Percentiles rank a stretch among this genome's conserved stretches.
These are phyloP conservation scores for Dittrichia graveolens DNA, from an alignment of 129 eudicot species.

Conservation along the genomic window DNA sequence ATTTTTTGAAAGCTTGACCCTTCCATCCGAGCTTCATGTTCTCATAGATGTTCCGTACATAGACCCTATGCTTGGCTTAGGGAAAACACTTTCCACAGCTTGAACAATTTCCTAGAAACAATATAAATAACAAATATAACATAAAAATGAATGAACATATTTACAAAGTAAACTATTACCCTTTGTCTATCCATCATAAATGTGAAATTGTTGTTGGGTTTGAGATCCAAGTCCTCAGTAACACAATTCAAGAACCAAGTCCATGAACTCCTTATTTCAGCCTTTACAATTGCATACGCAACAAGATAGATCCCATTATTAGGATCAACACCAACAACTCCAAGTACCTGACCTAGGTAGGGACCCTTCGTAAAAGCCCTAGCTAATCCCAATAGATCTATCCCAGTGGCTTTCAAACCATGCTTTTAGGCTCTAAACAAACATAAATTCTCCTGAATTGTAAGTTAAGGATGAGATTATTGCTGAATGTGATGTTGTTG, in stretches of 20 bases:
- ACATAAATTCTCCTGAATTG: conserved; percentile 2
- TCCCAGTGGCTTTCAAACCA: neutral
- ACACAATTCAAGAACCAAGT: neutral
- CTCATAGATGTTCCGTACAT: neutral
- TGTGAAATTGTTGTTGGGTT: neutral
- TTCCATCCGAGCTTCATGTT: neutral
- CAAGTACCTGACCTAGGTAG: neutral
- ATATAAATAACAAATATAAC: neutral
- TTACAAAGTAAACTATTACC: neutral
- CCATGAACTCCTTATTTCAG: neutral
- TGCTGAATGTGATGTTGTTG: no score
- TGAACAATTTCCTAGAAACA: neutral
- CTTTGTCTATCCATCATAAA: neutral
- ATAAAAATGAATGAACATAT: neutral
- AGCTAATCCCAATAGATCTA: neutral
- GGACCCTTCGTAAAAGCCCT: neutral
- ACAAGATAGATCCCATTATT: neutral
- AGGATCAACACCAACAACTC: neutral
- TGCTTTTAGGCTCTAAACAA: no score
- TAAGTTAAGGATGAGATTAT: no score
- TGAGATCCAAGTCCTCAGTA: neutral
- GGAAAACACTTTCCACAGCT: neutral
- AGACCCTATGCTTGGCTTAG: neutral
- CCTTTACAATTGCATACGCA: neutral
- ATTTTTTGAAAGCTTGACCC: neutral